Conservation (phyloP, 768 basidiomycete species). For the Podaxis rugospora region DNA sequence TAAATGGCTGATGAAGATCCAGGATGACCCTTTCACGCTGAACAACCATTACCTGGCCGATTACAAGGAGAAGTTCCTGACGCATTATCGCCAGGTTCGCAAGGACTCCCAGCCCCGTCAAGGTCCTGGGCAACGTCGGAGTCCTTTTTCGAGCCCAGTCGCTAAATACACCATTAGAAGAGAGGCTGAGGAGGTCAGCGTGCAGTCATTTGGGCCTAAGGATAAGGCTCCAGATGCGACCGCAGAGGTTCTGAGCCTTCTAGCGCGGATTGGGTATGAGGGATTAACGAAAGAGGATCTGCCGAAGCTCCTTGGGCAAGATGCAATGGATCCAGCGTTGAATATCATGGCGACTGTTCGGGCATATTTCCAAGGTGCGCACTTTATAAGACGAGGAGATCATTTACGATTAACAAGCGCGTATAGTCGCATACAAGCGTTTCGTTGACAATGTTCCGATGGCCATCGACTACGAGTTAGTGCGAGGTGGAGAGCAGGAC, state of each 20-base stretch:
- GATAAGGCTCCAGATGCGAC: too few species aligned
- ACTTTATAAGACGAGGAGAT: neutral
- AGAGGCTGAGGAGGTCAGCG: too few species aligned
- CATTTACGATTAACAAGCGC: neutral
- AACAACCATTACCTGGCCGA: conserved; percentile 48
- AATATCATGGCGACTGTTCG: conserved; percentile 68
- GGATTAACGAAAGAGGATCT: conserved; percentile 39
- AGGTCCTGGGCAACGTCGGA: too few species aligned
- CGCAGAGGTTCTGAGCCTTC: too few species aligned
- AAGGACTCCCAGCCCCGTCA: conserved; percentile 17
- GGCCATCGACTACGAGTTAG: conserved; percentile 51
- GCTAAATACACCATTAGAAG: too few species aligned
- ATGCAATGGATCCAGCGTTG: conserved; percentile 52
- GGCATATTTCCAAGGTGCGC: conserved; percentile 69
- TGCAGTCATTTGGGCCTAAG: conserved; percentile 18
- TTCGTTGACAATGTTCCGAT: conserved; percentile 53
- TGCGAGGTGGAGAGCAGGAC: conserved; percentile 44
- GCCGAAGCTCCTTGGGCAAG: conserved; percentile 43
- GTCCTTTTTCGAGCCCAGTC: too few species aligned
- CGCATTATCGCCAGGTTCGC: conserved; percentile 41
- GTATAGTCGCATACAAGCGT: conserved; percentile 53
- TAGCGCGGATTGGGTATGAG: conserved; percentile 24
- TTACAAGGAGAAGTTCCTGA: conserved; percentile 37
- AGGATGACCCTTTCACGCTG: conserved; percentile 45
- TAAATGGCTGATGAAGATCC: conserved; percentile 45